These are phyloP conservation scores for Cystoderma amianthinum DNA, from an alignment of 768 basidiomycete genomes.

Conservation along the genomic window DNA sequence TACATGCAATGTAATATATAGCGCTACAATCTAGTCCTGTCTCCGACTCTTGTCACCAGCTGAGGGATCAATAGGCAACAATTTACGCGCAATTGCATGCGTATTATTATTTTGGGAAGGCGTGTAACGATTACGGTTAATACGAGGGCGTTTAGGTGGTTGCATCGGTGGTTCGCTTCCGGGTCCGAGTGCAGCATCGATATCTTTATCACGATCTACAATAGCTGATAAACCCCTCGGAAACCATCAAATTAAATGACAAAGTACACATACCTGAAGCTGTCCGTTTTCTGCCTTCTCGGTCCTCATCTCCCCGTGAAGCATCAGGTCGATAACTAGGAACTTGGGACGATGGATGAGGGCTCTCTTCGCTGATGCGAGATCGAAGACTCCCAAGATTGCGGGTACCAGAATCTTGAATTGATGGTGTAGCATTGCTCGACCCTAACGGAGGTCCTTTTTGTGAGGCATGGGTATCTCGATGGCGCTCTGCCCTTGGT, in stretches of 20 bases:
- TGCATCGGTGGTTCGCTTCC: conserved; percentile 30
- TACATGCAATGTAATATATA: conserved; percentile 9
- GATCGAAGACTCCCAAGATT: conserved; percentile 25
- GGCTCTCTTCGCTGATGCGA: conserved; percentile 45
- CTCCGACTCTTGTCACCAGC: conserved; percentile 52
- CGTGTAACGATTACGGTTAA: conserved; percentile 47
- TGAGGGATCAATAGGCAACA: conserved; percentile 56
- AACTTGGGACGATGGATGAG: conserved; percentile 27
- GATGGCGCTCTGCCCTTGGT: conserved; percentile 33
- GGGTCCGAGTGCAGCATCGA: conserved; percentile 23
- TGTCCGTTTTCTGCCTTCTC: conserved; percentile 59
- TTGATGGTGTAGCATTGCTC: conserved; percentile 9
- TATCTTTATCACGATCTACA: conserved; percentile 61
- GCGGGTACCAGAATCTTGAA: conserved; percentile 15
- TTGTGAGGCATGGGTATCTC: conserved; percentile 35
- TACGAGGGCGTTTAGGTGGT: conserved; percentile 53
- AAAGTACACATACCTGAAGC: conserved; percentile 46
- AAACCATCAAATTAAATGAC: background rate
- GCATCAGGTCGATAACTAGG: conserved; percentile 38
- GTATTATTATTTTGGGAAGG: conserved; percentile 14
- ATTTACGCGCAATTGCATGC: conserved; percentile 47
- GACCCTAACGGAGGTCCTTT: conserved; percentile 12
- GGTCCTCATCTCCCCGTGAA: conserved; percentile 51
- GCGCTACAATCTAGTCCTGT: conserved; percentile 37
- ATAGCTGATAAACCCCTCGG: conserved; percentile 2